Evolutionary conservation across 2,329 filamentous ascomycete species (phyloP), one percentile per base, ranked within the genome.

Genomic region (Trichophyton mentagrophytes): DNA sequence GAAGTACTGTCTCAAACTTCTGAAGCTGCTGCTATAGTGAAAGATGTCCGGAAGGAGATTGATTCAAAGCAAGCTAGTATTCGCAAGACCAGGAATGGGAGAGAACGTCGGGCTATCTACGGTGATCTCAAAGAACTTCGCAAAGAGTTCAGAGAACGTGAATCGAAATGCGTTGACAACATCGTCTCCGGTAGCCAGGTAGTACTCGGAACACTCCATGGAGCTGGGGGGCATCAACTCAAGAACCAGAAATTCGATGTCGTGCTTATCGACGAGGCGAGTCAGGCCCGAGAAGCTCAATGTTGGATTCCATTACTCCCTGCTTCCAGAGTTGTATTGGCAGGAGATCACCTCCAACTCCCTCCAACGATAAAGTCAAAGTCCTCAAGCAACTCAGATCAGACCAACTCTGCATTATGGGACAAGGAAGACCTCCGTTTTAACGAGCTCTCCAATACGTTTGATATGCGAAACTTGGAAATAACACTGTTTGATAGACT

Each of bases 231-330:
- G 0, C 87, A 85, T 67, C 90, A 96, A 73, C 77, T 96, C 36
- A 85, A 84, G 63, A 82, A 85, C 63, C 85, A 95, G 69, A 77
- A 83, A 59, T 99, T 99, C 65, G 93, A 99, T 72, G 88, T 96
- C 3, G 89, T 99, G 30, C 85, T 99, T 63, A 90, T 99, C 61
- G 93, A 99, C 69, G 93, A 99, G 76, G 93, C 91, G 3, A 95
- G 89, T 71, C 93, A 99, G 72, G 93, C 93, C 1, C 79, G 97
- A 8, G 93, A 99, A 74, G 91, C 93, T 0, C 92, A 97, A 73
- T 96, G 91, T 75, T 99, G 93, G 93, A 91, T 97, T 58, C 86
- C 93, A 9, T 75, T 99, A 55, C 75, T 96, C 17, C 81, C 83
- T 46, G 89, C 80, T 44, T 78, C 89, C 0, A 97, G 96, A 76